phyloP scores from a whole-genome alignment of 108 stramenopile species.

The Nitzschia sp. region DNA sequence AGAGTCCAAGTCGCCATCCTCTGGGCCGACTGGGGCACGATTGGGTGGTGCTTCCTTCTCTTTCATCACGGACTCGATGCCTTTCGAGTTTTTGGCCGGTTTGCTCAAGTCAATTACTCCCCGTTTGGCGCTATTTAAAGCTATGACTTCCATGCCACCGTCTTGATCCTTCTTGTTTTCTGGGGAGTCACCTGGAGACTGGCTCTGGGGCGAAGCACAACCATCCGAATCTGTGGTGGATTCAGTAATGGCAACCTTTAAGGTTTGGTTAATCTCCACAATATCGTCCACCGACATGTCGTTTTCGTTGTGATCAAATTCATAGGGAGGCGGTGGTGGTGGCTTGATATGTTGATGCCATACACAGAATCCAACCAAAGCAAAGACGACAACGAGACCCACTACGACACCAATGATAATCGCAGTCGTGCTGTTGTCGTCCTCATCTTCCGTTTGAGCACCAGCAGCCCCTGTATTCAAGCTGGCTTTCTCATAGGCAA shows the following conservation, averaged over 20 bases:
- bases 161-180: neutral
- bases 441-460: neutral
- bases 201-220: neutral
- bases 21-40: neutral
- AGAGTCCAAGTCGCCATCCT: neutral
- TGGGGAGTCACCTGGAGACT: neutral
- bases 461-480: neutral
- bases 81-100: neutral
- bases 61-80: conserved; percentile 1
- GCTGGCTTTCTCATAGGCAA: neutral
- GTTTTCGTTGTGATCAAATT: conserved; percentile 8
- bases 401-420: conserved; percentile 7
- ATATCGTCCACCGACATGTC: neutral
- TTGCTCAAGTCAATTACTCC: neutral
- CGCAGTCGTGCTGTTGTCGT: neutral
- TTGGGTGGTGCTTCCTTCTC: neutral
- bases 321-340: conserved; percentile 22
- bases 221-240: conserved; percentile 9
- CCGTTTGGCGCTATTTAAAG: neutral
- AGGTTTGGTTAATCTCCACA: conserved; percentile 3
- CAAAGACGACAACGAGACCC: neutral
- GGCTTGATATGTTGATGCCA: conserved; percentile 1
- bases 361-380: conserved; percentile 1
- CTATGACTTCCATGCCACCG: conserved; percentile 26
- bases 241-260: neutral